These are phyloP conservation scores for Phytophthora kernoviae DNA, from an alignment of 352 stramenopile species.

Conservation along the genomic window DNA sequence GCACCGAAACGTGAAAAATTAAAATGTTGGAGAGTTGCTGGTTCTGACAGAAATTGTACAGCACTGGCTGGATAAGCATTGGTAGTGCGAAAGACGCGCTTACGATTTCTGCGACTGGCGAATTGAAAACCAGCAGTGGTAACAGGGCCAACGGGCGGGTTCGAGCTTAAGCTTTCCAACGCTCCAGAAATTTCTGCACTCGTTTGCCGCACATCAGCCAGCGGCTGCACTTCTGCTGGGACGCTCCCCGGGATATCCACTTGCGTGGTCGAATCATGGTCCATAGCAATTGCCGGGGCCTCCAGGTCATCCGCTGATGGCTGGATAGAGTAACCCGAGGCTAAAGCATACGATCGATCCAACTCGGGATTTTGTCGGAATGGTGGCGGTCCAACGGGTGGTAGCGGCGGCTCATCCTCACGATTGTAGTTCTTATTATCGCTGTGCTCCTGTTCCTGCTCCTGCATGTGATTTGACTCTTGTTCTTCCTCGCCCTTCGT, in stretches of 20 bases:
- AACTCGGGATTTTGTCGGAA: slow-evolving; percentile 42
- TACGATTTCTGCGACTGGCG: slow-evolving; percentile 27
- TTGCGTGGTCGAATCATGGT: slow-evolving; percentile 19
- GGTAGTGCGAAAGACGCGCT: neutral
- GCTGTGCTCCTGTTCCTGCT: slow-evolving; percentile 4
- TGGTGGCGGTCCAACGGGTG: slow-evolving; percentile 27
- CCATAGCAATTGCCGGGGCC: slow-evolving; percentile 22
- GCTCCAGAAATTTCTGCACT: slow-evolving; percentile 32
- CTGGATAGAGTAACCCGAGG: slow-evolving; percentile 33
- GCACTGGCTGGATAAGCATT: neutral
- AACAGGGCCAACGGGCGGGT: slow-evolving; percentile 1
- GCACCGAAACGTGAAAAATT: slow-evolving; percentile 18
- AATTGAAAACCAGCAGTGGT: slow-evolving; percentile 32
- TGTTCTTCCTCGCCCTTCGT: slow-evolving; percentile 9
- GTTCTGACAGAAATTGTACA: slow-evolving; percentile 5
- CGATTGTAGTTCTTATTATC: neutral
- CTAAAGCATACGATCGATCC: slow-evolving; percentile 21
- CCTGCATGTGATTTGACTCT: slow-evolving; percentile 1
- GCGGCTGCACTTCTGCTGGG: slow-evolving; percentile 7
- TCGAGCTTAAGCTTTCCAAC: slow-evolving; percentile 26
- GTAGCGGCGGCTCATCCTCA: slow-evolving; percentile 27
- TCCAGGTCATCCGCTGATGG: slow-evolving; percentile 31
- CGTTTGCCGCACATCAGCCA: slow-evolving; percentile 23
- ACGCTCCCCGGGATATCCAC: slow-evolving; percentile 4
- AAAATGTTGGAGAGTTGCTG: slow-evolving; percentile 1